A percentile compares a stretch with the other conserved stretches of the same genome.
Conservation (phyloP, 2,329 filamentous ascomycete genomes). For the Fusarium odoratissimum region DNA sequence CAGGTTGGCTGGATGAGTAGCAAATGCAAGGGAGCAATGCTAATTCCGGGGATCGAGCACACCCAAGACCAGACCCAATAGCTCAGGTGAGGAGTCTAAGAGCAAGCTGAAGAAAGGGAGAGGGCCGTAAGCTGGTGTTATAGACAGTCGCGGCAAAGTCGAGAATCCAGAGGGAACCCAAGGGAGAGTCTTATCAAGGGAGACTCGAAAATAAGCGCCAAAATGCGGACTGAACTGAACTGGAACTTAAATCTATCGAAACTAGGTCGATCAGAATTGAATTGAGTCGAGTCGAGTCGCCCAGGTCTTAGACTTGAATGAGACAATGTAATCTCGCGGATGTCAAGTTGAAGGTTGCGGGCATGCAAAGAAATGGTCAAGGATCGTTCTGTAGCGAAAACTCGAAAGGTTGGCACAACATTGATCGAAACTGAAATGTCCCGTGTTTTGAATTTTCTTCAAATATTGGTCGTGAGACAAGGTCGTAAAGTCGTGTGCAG, state of each 20-base stretch:
- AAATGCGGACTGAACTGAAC: constrained; percentile 11
- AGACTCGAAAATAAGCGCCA: constrained; percentile 13
- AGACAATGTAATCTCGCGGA: constrained; percentile 39
- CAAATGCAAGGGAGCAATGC: constrained; percentile 37
- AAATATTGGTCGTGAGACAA: constrained; percentile 11
- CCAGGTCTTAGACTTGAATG: constrained; percentile 32
- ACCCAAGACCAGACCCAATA: constrained; percentile 16
- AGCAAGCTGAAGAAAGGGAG: constrained; percentile 14
- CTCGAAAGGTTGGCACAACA: constrained; percentile 26
- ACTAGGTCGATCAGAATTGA: constrained; percentile 15
- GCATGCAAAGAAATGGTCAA: constrained; percentile 32
- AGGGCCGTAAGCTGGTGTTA: constrained; percentile 18
- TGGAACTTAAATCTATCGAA: constrained; percentile 28
- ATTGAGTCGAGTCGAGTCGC: constrained; percentile 8
- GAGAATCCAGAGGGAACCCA: constrained; percentile 16
- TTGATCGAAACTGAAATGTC: constrained; percentile 16
- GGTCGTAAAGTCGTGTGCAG: constrained; percentile 8
- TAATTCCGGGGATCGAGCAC: constrained; percentile 28
- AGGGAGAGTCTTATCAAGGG: constrained; percentile 36
- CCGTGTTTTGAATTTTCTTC: constrained; percentile 4
- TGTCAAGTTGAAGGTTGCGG: constrained; percentile 21
- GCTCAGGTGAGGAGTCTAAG: constrained; percentile 15
- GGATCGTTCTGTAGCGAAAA: constrained; percentile 29
- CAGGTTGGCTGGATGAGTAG: constrained; percentile 20
- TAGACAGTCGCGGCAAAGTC: constrained; percentile 18